A percentile compares a stretch with the other conserved stretches of the same genome.
Evolutionary conservation across 2,329 filamentous ascomycete species (phyloP).

Genomic region (Colletotrichum godetiae): DNA sequence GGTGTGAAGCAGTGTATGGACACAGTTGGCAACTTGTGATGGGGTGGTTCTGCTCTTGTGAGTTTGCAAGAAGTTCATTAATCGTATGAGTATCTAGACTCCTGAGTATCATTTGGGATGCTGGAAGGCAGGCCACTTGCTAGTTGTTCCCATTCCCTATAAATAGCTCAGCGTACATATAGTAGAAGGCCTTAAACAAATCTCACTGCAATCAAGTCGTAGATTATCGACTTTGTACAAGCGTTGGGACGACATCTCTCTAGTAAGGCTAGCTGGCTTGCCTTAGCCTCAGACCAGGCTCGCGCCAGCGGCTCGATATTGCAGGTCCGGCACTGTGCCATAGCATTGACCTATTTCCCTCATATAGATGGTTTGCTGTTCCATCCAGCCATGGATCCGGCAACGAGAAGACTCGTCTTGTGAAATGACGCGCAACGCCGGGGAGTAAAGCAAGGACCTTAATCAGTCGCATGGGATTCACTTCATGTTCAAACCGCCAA

Average conservation of each 20-base stretch:
- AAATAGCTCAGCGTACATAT: neutral
- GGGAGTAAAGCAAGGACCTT: neutral
- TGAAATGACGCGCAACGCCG: neutral
- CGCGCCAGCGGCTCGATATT: neutral
- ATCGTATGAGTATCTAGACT: too few species aligned
- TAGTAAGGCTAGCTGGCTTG: neutral
- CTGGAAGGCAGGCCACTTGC: neutral
- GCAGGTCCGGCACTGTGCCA: neutral
- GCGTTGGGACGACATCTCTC: too few species aligned
- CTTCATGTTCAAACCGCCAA: conserved; percentile 58
- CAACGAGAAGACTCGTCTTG: neutral
- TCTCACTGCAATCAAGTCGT: neutral
- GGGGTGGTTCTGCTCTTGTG: too few species aligned
- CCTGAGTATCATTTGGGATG: neutral
- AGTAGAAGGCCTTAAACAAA: neutral
- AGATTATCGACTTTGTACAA: neutral
- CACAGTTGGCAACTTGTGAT: too few species aligned
- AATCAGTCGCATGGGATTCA: neutral
- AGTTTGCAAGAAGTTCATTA: too few species aligned
- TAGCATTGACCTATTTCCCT: neutral
- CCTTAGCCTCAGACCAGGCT: neutral
- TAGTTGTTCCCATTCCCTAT: neutral
- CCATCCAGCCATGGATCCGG: too few species aligned
- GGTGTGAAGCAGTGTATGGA: too few species aligned
- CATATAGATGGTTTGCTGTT: neutral